A percentile compares a stretch with the other conserved stretches of the same genome.
Conservation (phyloP, 1,284 basidiomycete genomes). For the Pseudozyma hubeiensis region DNA sequence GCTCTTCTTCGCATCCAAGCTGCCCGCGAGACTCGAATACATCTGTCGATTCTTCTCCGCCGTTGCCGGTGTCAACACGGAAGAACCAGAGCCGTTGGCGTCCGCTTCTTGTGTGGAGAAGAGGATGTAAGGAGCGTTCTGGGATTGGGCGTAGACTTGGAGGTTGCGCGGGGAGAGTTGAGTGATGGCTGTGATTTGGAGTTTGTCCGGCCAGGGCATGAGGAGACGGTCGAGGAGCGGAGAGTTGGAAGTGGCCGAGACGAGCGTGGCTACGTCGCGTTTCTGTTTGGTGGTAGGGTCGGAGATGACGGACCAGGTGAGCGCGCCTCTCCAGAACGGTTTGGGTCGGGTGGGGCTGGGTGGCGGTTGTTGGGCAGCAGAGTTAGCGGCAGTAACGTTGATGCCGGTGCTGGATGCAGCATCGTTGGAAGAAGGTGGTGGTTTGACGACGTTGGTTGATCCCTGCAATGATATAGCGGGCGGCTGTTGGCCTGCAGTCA, state of each 20-base stretch:
- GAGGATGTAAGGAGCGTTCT: constrained; percentile 52
- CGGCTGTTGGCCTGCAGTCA: constrained; percentile 10
- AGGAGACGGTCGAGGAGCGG: constrained; percentile 28
- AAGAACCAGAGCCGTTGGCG: not conserved
- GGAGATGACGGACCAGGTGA: constrained; percentile 54
- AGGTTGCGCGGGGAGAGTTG: constrained; percentile 44
- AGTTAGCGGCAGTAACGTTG: not conserved
- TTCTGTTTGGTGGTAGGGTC: constrained; percentile 41
- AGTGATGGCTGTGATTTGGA: constrained; percentile 51
- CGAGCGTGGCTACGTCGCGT: constrained; percentile 51
- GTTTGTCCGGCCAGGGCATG: constrained; percentile 48
- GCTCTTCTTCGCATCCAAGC: constrained; percentile 56
- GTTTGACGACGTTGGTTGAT: not conserved
- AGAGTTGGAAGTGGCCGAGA: constrained; percentile 48
- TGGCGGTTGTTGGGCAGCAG: constrained; percentile 11
- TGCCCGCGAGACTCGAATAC: constrained; percentile 51
- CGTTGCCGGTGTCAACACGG: constrained; percentile 24
- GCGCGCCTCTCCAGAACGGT: constrained; percentile 57
- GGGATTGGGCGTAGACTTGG: constrained; percentile 47
- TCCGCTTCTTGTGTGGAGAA: constrained; percentile 34
- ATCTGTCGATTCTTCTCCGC: constrained; percentile 57
- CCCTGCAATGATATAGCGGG: constrained; percentile 1
- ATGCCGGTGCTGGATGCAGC: not conserved
- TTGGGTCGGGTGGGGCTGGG: constrained; percentile 26
- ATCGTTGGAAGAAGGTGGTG: not conserved